These are phyloP conservation scores for Aureobasidium sp. DNA, from an alignment of 2,329 filamentous ascomycete species.

Conservation along the genomic window DNA sequence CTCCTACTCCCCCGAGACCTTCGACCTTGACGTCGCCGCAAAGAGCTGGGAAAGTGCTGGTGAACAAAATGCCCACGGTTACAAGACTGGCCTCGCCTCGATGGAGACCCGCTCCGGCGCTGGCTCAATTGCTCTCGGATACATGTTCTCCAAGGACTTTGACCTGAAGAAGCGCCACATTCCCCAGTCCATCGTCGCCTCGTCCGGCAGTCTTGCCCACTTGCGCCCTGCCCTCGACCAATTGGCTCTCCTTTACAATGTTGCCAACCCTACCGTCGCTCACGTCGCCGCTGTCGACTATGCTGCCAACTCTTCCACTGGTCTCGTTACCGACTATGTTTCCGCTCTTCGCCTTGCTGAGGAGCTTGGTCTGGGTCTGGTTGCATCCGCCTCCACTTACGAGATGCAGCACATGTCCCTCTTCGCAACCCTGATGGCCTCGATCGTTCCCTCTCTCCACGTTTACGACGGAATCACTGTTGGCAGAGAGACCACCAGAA, in stretches of 20 bases:
- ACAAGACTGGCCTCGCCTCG: conserved; percentile 65
- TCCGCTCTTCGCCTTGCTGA: conserved; percentile 73
- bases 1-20: conserved; percentile 89
- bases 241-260: conserved; percentile 80
- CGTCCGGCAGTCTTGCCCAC: conserved; percentile 70
- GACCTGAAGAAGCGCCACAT: conserved; percentile 84
- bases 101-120: conserved; percentile 86
- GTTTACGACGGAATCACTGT: conserved; percentile 81
- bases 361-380: conserved; percentile 78
- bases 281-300: conserved; percentile 92
- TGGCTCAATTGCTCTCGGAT: conserved; percentile 84
- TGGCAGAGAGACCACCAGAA: conserved; percentile 70
- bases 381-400: conserved; percentile 77
- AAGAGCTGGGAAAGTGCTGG: conserved; percentile 64
- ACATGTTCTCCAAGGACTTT: conserved; percentile 96
- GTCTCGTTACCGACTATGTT: conserved; percentile 81
- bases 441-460: conserved; percentile 73
- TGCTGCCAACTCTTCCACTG: conserved; percentile 51
- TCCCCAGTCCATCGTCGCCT: conserved; percentile 83
- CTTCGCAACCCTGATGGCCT: conserved; percentile 74
- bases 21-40: conserved; percentile 78
- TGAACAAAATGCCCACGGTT: conserved; percentile 74
- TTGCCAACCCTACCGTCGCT: conserved; percentile 86
- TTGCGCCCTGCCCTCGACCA: conserved; percentile 83
- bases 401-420: conserved; percentile 94